Conservation (phyloP, 1,139 yeast genomes). For the Kodamaea plutei region DNA sequence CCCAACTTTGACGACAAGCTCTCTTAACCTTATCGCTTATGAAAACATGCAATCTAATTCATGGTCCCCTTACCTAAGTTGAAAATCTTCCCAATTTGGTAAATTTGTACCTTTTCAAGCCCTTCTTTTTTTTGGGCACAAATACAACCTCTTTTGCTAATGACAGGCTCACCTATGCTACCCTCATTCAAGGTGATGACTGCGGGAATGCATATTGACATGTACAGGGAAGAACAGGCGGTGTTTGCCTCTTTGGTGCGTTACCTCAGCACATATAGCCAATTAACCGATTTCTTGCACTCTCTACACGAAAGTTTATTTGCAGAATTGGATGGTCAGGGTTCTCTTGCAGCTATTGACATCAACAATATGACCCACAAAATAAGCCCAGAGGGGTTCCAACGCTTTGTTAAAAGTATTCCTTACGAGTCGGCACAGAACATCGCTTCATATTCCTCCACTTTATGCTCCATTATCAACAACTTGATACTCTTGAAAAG, state of each 20-base stretch:
- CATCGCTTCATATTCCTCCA: constrained; percentile 1
- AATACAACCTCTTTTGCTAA: too few relatives aligned
- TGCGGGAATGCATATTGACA: constrained; percentile 1
- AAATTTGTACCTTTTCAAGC: too few relatives aligned
- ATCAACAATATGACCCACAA: not conserved
- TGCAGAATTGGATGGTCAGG: constrained; percentile 1
- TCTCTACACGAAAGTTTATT: not conserved
- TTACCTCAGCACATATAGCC: not conserved
- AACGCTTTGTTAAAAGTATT: constrained; percentile 3
- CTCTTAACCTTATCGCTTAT: too few relatives aligned
- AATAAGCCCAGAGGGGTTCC: constrained; percentile 3
- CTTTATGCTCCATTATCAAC: constrained; percentile 3
- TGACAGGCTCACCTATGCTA: too few relatives aligned
- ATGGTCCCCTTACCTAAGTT: too few relatives aligned
- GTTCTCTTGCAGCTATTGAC: constrained; percentile 1
- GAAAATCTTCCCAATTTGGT: too few relatives aligned
- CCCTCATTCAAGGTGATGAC: constrained; percentile 3
- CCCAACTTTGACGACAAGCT: too few relatives aligned
- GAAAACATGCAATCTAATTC: too few relatives aligned
- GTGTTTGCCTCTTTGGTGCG: not conserved
- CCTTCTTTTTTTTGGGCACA: too few relatives aligned
- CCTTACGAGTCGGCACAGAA: constrained; percentile 4
- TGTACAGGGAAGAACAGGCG: not conserved
- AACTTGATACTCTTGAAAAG: constrained; percentile 5
- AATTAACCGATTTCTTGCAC: not conserved